phyloP scores from a whole-genome alignment of 2,329 filamentous ascomycete genomes.

The Botrytis medusae region DNA sequence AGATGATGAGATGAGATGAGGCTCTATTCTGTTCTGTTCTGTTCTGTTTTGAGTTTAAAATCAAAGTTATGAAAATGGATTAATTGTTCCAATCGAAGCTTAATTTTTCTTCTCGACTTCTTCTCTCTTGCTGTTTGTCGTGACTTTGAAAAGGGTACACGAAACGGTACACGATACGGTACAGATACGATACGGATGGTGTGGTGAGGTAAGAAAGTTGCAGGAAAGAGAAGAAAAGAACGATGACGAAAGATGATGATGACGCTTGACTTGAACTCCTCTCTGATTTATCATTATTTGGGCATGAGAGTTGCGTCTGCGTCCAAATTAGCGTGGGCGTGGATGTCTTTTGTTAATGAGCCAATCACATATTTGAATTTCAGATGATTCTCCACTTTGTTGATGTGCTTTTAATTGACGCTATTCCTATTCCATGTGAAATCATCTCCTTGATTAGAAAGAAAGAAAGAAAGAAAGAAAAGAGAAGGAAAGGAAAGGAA shows the following conservation, averaged over 20 bases:
- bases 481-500: not conserved
- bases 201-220: not conserved
- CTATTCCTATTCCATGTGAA: not conserved
- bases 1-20: not conserved
- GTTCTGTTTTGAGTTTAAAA: not conserved
- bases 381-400: not conserved
- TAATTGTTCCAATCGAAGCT: not conserved
- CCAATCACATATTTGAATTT: not conserved
- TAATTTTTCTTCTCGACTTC: not conserved
- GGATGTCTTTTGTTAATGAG: too few species aligned
- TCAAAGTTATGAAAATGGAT: not conserved
- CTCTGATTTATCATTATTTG: slow-evolving; percentile 11
- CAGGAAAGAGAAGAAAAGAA: not conserved
- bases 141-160: not conserved
- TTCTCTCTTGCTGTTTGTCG: not conserved
- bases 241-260: slow-evolving; percentile 17
- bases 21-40: too few species aligned
- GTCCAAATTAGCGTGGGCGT: not conserved
- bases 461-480: not conserved
- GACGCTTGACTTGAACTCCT: not conserved
- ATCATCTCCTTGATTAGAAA: slow-evolving; percentile 1
- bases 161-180: too few species aligned
- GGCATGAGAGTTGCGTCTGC: not conserved
- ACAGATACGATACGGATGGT: not conserved
- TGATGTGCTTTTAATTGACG: not conserved